phyloP scores from a whole-genome alignment of 179 eudicot genomes.

The Beta corolliflora region DNA sequence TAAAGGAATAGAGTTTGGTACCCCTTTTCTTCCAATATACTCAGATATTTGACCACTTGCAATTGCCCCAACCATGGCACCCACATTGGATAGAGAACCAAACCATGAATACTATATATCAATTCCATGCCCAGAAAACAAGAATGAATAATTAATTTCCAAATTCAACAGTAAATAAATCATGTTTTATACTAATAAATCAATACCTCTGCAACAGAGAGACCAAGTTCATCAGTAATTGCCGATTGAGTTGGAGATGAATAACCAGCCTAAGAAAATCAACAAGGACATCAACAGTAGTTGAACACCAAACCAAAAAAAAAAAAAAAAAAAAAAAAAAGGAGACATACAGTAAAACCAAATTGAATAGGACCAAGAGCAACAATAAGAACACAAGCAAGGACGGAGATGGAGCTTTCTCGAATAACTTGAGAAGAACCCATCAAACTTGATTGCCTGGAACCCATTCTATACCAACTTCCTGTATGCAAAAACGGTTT shows the following conservation, averaged over 20 bases:
- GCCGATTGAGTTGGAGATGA: constrained; percentile 90
- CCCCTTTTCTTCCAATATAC: constrained; percentile 99
- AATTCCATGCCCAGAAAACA: constrained; percentile 14
- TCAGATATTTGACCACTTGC: constrained; percentile 96
- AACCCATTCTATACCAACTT: constrained; percentile 96
- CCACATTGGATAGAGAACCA: constrained; percentile 92
- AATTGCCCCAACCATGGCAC: constrained; percentile 99
- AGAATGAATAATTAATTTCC: constrained; percentile 3
- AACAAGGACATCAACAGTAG: background rate
- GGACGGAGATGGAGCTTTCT: constrained; percentile 76
- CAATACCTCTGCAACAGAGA: constrained; percentile 81
- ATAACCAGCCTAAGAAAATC: constrained; percentile 64
- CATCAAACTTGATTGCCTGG: constrained; percentile 85
- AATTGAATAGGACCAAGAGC: constrained; percentile 96
- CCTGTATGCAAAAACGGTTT: constrained; percentile 94
- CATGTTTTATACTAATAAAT: background rate
- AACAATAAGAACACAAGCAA: constrained; percentile 90
- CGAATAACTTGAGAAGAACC: constrained; percentile 73
- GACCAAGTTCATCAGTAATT: constrained; percentile 62
- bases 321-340: background rate
- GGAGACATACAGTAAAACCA: constrained; percentile 73
- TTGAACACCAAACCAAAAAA: background rate
- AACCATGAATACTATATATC: constrained; percentile 73
- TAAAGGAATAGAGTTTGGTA: constrained; percentile 24
- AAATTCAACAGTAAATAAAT: background rate